Conservation (phyloP, 805 yeast species). For the Cyberlindnera sargentensis region DNA sequence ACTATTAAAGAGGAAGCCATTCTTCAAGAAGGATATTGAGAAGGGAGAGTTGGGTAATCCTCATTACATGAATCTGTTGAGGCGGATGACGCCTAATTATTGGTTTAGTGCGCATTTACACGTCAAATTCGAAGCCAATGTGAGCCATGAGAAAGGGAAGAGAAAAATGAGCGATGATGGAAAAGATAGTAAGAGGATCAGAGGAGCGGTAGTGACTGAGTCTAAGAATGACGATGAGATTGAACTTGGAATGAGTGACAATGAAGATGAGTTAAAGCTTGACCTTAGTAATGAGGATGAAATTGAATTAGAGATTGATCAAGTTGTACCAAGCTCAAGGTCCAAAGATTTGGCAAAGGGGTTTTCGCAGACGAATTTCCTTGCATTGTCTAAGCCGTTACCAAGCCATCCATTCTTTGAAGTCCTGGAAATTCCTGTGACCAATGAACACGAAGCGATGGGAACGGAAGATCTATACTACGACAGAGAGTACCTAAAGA, state of each 20-base stretch:
- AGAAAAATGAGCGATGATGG: constrained; percentile 8
- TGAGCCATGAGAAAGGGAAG: constrained; percentile 28
- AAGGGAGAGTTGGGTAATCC: constrained; percentile 67
- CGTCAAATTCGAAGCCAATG: constrained; percentile 56
- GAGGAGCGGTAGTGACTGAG: constrained; percentile 13
- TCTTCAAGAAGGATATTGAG: constrained; percentile 56
- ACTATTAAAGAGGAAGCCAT: constrained; percentile 56
- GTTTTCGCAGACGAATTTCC: constrained; percentile 38
- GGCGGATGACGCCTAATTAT: constrained; percentile 47
- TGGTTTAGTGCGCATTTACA: constrained; percentile 95
- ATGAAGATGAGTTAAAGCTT: constrained; percentile 10
- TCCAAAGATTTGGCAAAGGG: constrained; percentile 8
- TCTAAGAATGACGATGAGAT: constrained; percentile 27
- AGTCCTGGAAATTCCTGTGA: constrained; percentile 35
- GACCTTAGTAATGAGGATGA: constrained; percentile 2
- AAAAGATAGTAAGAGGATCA: constrained; percentile 4
- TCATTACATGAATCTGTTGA: constrained; percentile 47
- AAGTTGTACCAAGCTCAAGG: background rate
- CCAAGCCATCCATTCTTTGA: constrained; percentile 57
- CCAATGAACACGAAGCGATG: constrained; percentile 15
- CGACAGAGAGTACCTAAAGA: constrained; percentile 17
- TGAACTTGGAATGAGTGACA: constrained; percentile 23
- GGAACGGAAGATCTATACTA: constrained; percentile 5
- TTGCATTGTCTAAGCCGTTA: constrained; percentile 82
- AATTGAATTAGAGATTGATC: background rate